Evolutionary conservation across 257 asterid species (phyloP), one percentile per base, ranked within the genome.

Genomic region (Nemophila menziesii): DNA sequence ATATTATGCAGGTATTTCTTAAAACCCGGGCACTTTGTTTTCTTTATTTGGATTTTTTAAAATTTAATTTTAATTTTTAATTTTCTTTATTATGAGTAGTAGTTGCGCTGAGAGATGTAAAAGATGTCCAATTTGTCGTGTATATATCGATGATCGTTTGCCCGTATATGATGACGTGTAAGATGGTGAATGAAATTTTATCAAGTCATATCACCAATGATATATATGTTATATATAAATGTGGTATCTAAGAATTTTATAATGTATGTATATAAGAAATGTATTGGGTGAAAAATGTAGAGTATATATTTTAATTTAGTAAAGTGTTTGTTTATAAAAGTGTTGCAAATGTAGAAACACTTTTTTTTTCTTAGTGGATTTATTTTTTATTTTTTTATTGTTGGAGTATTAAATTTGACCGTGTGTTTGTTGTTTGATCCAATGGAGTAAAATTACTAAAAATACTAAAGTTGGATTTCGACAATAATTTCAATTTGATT

Each of bases 81-180:
- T 37, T 43, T 43, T 4, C 24, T 26, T n/a, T 20, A 2, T 16
- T 39, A 11, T 33, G 26, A 20, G 55, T 85, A 89, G 98, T 69
- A 33, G 65, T 29, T 84, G 95, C 41, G 60, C 86, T 16, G 95
- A 74, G 19, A 84, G 73, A 73, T 89, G 98, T 75, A 80, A 84
- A 80, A 79, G 63, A 62, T 89, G 98, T 70, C 98, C 98, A 24
- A 69, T 89, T 37, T 89, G 98, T 57, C 90, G 95, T 2, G 70
- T 89, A 20, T 63, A 63, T 39, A 67, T 89, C 41, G 94, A 84
- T 41, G 98, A 78, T 19, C 93, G 90, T 37, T 21, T 80, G 45
- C 79, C 67, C 16, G 84, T 89, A 38, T 48, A 57, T 38, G 98
- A 89, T 14, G n/a, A n/a, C n/a, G 94, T 76, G 46, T 81, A 75